Conservation (phyloP, 148 eudicot species). For the Limonium bicolor region DNA sequence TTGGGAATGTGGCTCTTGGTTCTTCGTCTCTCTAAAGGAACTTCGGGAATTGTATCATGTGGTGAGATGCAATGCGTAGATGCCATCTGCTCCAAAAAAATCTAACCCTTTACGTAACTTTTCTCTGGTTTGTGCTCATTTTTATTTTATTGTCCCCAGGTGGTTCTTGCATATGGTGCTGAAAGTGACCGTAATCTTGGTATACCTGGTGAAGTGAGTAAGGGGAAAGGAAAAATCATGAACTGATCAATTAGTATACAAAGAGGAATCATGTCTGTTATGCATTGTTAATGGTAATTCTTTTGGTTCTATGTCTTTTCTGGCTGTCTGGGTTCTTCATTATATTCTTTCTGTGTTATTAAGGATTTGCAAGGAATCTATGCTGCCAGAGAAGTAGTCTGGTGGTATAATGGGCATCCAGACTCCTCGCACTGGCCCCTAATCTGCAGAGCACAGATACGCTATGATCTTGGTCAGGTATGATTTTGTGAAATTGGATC, state of each 20-base stretch:
- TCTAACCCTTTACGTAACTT: background rate
- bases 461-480: slow-evolving; percentile 98
- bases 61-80: slow-evolving; percentile 33
- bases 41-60: slow-evolving; percentile 77
- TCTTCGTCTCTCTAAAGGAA: slow-evolving; percentile 69
- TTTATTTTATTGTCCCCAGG: slow-evolving; percentile 20
- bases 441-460: slow-evolving; percentile 69
- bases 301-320: background rate
- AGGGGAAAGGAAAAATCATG: background rate
- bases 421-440: slow-evolving; percentile 59
- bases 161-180: slow-evolving; percentile 98
- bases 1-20: slow-evolving; percentile 88
- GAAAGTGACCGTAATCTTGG: slow-evolving; percentile 89
- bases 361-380: slow-evolving; percentile 55
- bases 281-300: background rate
- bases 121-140: background rate
- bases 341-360: slow-evolving; percentile 3
- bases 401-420: slow-evolving; percentile 99
- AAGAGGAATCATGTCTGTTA: background rate
- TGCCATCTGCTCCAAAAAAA: background rate
- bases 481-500: background rate
- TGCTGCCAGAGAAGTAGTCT: slow-evolving; percentile 94
- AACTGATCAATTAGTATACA: background rate
- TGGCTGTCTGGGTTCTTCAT: background rate
- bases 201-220: slow-evolving; percentile 75